phyloP scores from a whole-genome alignment of 2,329 filamentous ascomycete species.

The Trichoderma semiorbis region DNA sequence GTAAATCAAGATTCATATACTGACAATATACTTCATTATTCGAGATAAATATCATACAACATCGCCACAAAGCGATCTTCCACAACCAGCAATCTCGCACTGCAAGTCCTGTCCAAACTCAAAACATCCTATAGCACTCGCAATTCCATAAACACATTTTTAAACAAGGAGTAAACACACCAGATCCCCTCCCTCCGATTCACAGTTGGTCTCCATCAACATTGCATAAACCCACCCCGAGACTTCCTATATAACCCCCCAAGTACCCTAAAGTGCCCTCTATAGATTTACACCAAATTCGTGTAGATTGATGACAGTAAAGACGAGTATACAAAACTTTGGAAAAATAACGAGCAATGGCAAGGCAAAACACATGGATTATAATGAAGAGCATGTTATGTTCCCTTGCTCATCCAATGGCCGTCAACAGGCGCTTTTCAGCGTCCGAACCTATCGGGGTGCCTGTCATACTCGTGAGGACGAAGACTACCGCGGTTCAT shows the following conservation, averaged over 20 bases:
- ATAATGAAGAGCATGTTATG: not conserved
- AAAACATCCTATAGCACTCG: not conserved
- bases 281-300: not conserved
- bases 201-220: not conserved
- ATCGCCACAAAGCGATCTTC: not conserved
- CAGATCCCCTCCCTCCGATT: not conserved
- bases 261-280: not conserved
- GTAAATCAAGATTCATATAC: not conserved
- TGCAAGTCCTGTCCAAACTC: not conserved
- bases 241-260: not conserved
- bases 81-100: not conserved
- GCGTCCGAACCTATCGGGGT: constrained; percentile 43
- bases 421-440: constrained; percentile 24
- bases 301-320: not conserved
- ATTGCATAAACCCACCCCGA: not conserved
- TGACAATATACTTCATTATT: not conserved
- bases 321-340: not conserved
- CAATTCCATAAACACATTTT: not conserved
- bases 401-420: not conserved
- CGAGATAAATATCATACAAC: not conserved
- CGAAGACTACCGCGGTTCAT: constrained; percentile 42
- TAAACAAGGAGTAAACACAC: not conserved
- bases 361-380: not conserved
- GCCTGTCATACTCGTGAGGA: constrained; percentile 46
- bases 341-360: not conserved